A percentile compares a stretch with the other conserved stretches of the same genome.
phyloP scores from a whole-genome alignment of 768 basidiomycete species.

The Russula sp. region DNA sequence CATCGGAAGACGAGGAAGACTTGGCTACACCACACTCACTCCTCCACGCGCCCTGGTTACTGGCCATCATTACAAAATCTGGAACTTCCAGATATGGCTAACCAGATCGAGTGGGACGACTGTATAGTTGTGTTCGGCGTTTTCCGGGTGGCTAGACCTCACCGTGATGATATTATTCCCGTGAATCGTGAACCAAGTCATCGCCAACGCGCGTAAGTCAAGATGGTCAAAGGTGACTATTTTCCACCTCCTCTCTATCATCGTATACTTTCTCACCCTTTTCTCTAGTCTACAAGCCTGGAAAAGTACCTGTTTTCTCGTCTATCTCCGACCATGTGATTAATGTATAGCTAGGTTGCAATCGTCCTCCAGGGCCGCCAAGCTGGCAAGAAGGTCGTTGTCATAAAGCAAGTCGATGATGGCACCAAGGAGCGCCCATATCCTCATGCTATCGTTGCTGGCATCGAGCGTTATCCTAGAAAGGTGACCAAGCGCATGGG shows the following conservation, averaged over 20 bases:
- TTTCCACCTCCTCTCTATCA: background rate
- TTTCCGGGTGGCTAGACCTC: conserved; percentile 25
- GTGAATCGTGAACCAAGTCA: conserved; percentile 7
- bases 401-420: conserved; percentile 96
- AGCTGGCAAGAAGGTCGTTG: conserved; percentile 98
- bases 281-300: conserved; percentile 80
- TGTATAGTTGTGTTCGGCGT: conserved; percentile 25
- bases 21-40: background rate
- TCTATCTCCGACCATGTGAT: background rate
- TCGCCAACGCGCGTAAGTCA: conserved; percentile 18
- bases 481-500: conserved; percentile 99
- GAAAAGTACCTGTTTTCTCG: conserved; percentile 54
- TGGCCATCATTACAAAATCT: background rate
- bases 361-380: conserved; percentile 99
- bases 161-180: background rate
- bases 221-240: conserved; percentile 27
- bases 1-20: background rate
- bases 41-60: too few relatives aligned
- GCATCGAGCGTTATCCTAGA: conserved; percentile 95
- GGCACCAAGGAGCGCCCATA: conserved; percentile 94
- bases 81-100: too few relatives aligned
- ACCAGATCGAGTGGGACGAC: background rate
- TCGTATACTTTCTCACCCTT: background rate
- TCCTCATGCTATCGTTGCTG: conserved; percentile 97
- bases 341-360: conserved; percentile 52